phyloP scores from a whole-genome alignment of 257 asterid genomes.

The Thymus quinquecostatus region DNA sequence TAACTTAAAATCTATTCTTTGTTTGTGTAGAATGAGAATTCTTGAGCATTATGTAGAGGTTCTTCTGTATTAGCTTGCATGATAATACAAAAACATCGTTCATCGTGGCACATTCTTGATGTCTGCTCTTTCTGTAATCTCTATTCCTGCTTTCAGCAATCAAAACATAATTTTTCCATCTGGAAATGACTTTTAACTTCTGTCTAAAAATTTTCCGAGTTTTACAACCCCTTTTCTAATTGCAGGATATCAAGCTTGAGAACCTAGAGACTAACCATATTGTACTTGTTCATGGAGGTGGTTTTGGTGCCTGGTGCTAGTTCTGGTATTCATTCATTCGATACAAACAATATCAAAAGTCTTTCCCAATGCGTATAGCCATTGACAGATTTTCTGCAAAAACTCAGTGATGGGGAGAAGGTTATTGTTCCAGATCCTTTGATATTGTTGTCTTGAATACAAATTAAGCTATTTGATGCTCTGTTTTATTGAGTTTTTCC shows the following conservation, averaged over 20 bases:
- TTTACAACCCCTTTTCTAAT: slow-evolving; percentile 21
- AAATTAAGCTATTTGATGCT: background rate
- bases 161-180: too few relatives aligned
- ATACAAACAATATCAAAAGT: slow-evolving; percentile 77
- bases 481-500: background rate
- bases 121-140: background rate
- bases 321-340: slow-evolving; percentile 90
- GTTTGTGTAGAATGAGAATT: slow-evolving; percentile 10
- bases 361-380: slow-evolving; percentile 91
- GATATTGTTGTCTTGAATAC: background rate
- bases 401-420: slow-evolving; percentile 80
- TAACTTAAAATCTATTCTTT: background rate
- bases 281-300: slow-evolving; percentile 99
- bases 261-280: slow-evolving; percentile 78
- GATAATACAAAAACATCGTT: background rate
- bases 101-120: background rate
- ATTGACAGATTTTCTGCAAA: slow-evolving; percentile 67
- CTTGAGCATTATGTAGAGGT: background rate
- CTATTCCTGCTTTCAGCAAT: slow-evolving; percentile 3
- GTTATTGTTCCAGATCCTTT: slow-evolving; percentile 44
- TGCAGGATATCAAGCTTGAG: slow-evolving; percentile 77
- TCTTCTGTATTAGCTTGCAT: slow-evolving; percentile 13
- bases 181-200: background rate
- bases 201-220: slow-evolving; percentile 14
- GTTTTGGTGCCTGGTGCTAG: slow-evolving; percentile 99